Conservation (phyloP, 768 basidiomycete genomes). For the Atractiella rhizophila region DNA sequence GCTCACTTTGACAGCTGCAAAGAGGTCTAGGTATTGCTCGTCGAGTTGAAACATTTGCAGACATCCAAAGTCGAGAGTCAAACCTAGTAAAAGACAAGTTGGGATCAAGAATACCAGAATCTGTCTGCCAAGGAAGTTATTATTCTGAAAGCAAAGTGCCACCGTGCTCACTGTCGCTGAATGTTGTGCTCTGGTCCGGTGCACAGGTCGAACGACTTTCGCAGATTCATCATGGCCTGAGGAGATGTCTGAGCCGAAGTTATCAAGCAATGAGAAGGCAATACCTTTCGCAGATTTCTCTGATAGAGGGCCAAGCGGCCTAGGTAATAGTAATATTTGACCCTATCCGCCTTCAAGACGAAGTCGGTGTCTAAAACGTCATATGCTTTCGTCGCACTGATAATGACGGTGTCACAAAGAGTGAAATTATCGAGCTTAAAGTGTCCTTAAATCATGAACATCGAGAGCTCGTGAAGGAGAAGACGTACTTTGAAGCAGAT, state of each 20-base stretch:
- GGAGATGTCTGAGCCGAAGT: neutral
- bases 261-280: neutral
- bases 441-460: neutral
- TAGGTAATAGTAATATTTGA: conserved; percentile 14
- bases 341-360: conserved; percentile 10
- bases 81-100: conserved; percentile 12
- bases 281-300: conserved; percentile 11
- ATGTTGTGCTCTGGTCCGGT: neutral
- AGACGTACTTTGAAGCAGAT: conserved; percentile 14
- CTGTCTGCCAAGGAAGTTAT: conserved; percentile 1
- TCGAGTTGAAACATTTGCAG: conserved; percentile 9
- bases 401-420: conserved; percentile 16
- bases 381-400: conserved; percentile 9
- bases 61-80: conserved; percentile 6
- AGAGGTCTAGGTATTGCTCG: conserved; percentile 4
- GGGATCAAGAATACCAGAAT: conserved; percentile 15
- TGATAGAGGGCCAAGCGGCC: conserved; percentile 16
- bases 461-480: neutral
- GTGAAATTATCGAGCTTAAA: conserved; percentile 14
- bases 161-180: conserved; percentile 4
- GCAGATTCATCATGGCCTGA: conserved; percentile 9
- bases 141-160: neutral
- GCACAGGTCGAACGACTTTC: conserved; percentile 9
- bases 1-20: conserved; percentile 8
- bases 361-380: conserved; percentile 5